Base-by-base conservation (phyloP, 345 rosid genomes). In the Camelina hispida region DNA sequence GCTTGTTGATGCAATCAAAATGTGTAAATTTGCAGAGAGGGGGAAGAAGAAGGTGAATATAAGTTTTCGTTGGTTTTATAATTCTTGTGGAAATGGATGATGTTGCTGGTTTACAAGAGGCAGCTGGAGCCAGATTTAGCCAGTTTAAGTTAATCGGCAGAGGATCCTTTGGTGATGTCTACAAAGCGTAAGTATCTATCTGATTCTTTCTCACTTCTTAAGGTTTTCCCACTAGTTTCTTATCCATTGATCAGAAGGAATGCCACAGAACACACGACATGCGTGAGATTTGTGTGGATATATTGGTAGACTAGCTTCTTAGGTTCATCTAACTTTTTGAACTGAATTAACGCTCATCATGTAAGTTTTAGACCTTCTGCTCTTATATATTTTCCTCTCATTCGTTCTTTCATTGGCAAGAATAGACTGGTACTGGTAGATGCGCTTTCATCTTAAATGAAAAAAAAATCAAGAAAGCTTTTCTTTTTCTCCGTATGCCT, bases 161-260 rank as follows among this genome's bases (percentile, higher is more conserved):
- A 87, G 99, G 99, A 65, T 95, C 99, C 1, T 95, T 95, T 44
- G 99, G 99, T 1, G 99, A 95, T 53, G 99, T 95, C 66, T 95
- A 92, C 82, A 95, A 92, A 88, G 99, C 96, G 99, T 95, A 83
- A 83, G 91, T 87, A 9, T 70, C 62, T 58, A 9, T 70, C 62
- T 58, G 10, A 65, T 56, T 7, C 54, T 12, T n/a, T 38, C 28
- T n/a, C 5, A 42, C 13, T 43, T 65, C 9, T 23, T 32, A 7
- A 34, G 18, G 15, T 46, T 46, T 46, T 4, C 10, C 23, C n/a
- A n/a, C n/a, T n/a, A n/a, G n/a, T n/a, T n/a, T n/a, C n/a, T n/a
- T n/a, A n/a, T n/a, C n/a, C 30, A 9, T 6, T 44, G 57, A 22
- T 40, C 3, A 20, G 15, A 38, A 40, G 11, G 40, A 73, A 12